A percentile compares a stretch with the other conserved stretches of the same genome.
Evolutionary conservation across 2,329 filamentous ascomycete genomes (phyloP).

Genomic region (Phyllachora maydis): DNA sequence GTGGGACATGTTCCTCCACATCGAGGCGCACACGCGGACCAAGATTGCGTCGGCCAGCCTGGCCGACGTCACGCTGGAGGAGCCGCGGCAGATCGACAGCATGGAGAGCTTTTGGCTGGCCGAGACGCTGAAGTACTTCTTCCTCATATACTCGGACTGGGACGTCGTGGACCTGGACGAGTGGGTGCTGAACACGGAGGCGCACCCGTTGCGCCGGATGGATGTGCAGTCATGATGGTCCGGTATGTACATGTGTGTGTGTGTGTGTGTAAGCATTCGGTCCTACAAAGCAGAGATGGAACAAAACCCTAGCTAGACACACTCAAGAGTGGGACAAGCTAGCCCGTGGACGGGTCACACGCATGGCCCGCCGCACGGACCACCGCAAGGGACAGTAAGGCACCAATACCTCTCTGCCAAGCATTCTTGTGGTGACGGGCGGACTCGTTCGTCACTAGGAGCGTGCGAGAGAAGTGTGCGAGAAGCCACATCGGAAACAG

Average conservation of each 20-base stretch:
- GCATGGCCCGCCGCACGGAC: neutral
- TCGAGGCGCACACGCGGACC: constrained; percentile 39
- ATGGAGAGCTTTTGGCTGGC: constrained; percentile 65
- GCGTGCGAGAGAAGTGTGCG: too few relatives aligned
- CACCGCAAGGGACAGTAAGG: neutral
- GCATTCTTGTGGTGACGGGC: too few relatives aligned
- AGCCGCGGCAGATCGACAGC: constrained; percentile 24
- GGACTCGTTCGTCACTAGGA: too few relatives aligned
- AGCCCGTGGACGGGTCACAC: too few relatives aligned
- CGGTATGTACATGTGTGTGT: too few relatives aligned
- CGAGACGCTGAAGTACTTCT: constrained; percentile 49
- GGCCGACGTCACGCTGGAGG: constrained; percentile 35
- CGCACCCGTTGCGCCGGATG: constrained; percentile 23
- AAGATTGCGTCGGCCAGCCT: constrained; percentile 43
- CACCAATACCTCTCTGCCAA: neutral
- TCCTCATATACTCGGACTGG: constrained; percentile 38
- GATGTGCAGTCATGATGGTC: too few relatives aligned
- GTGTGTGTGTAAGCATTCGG: too few relatives aligned
- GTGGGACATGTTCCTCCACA: constrained; percentile 52
- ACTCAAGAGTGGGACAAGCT: too few relatives aligned
- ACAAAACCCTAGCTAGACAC: too few relatives aligned
- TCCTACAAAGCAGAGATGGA: too few relatives aligned
- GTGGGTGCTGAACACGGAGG: constrained; percentile 39
- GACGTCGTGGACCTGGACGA: constrained; percentile 36
- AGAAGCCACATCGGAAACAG: too few relatives aligned